Base-by-base conservation (phyloP, 495 filamentous ascomycete genomes). In the Lindgomyces ingoldianus region DNA sequence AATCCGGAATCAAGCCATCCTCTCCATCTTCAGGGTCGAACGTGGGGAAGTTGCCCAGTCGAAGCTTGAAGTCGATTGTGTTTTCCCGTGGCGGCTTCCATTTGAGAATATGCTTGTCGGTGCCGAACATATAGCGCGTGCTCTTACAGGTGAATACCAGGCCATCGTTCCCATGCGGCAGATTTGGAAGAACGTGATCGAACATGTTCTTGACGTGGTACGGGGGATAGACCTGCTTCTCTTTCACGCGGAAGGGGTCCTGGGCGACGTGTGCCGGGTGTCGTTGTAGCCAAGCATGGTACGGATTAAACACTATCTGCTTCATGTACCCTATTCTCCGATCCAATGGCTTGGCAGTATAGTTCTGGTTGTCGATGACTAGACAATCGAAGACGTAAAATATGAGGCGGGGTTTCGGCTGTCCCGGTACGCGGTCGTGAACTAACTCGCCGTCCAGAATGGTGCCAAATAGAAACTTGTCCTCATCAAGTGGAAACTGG, bases 31-130 rank as follows among this genome's bases (percentile, higher is more conserved):
- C 86, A 22, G 90, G 89, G 54, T 91, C 83, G 36, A 89, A 77
- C 0, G 80, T 56, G 0, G 90, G 91, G 71, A 96, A 98, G 41
- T 84, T 80, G 29, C 67, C 72, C 24, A 98, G 81, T 33, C 80
- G 79, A 70, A 96, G 81, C 46, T 87, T 82, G 74, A 97, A 97
- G 73, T 98, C 94, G 62, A 98, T 83, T 0, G 91, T 92, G 75
- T 98, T 98, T 70, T 98, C 94, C 25, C 87, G 76, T 3, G 88
- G 88, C 0, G 93, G 90, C 73, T 98, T 98, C 94, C 94, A 98
- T 76, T 98, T 98, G 22, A 98, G 80, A 64, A 96, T 97, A 70
- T 93, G 87, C 42, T 84, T 83, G 74, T 98, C 94, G 6, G 94
- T 98, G 65, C 94, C 94, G 57, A 87, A 88, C 66, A 85, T 84